Base-by-base conservation (phyloP, 805 yeast species). In the Metschnikowia anglica region DNA sequence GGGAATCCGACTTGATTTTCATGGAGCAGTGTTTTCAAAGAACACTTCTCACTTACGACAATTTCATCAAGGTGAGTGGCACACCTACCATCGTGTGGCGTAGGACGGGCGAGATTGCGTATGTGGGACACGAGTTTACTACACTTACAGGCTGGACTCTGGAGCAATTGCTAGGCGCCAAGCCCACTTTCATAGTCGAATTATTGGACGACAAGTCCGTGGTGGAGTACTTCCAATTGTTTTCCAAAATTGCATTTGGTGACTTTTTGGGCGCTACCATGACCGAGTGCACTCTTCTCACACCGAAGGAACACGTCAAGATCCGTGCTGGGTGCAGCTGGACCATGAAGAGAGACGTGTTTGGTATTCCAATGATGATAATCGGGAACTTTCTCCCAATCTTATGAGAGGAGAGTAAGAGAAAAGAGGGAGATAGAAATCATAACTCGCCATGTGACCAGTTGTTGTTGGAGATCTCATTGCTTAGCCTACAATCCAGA, bases 1-100 rank as follows among this genome's bases (percentile, higher is more conserved):
- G 90, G 44, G 96, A 88, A 54, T 95, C 87, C 31, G 99, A 91
- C 61, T 72, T 90, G 63, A 85, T 91, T 2, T 91, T 91, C 58
- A 88, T 93, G 85, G 99, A 91, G 60, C 95, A 91, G 66, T 87
- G 96, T 54, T 91, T 90, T 66, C 98, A 91, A 63, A 70, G 99
- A 34, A 89, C 98, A 0, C 68, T 91, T 27, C 67, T 91, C 33
- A 96, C 95, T 47, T 91, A 89, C 61, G 90, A 88, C 47, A 85
- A 83, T 61, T 86, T 87, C 60, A 85, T 93, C 29, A 74, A 81
- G 17, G 80, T 85, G 16, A 80, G 88, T 25, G 97, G 97, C 0
- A 91, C 97, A 0, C 98, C 98, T 2, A 89, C 97, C 0, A 77
- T 91, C 17, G 91, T 89, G 3, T 91, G 98, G 98, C 72, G 99